These are phyloP conservation scores for Dothideomycetidae sp. DNA, from an alignment of 2,329 filamentous ascomycete genomes.

Conservation along the genomic window DNA sequence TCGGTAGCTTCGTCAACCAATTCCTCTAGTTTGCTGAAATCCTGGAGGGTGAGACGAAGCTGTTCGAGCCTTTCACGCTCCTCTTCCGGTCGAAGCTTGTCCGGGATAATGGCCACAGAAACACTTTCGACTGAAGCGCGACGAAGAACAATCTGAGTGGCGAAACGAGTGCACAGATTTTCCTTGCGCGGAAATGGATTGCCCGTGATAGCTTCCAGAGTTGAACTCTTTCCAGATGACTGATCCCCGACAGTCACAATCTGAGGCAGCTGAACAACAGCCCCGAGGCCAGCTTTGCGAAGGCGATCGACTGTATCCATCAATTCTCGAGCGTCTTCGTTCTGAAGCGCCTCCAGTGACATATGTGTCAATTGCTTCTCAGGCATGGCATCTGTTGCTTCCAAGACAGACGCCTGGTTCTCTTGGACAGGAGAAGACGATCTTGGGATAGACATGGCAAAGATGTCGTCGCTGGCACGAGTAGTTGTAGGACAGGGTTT, in stretches of 20 bases:
- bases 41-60: constrained; percentile 18
- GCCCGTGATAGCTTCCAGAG: constrained; percentile 48
- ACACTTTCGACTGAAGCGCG: constrained; percentile 18
- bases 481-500: too few relatives aligned
- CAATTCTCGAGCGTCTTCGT: constrained; percentile 31
- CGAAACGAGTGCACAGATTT: constrained; percentile 45
- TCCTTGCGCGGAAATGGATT: constrained; percentile 45
- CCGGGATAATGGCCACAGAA: constrained; percentile 18
- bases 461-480: too few relatives aligned
- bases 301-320: constrained; percentile 41
- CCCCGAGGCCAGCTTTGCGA: constrained; percentile 31
- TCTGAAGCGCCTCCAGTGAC: constrained; percentile 23
- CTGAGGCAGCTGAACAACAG: constrained; percentile 21
- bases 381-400: too few relatives aligned
- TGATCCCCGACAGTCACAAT: constrained; percentile 42
- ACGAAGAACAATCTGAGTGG: constrained; percentile 45
- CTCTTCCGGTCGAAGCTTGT: constrained; percentile 15
- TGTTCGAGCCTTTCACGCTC: constrained; percentile 22
- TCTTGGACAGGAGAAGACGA: too few relatives aligned
- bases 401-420: too few relatives aligned
- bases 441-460: too few relatives aligned
- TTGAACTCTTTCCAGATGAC: constrained; percentile 49
- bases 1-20: constrained; percentile 40
- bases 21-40: constrained; percentile 29
- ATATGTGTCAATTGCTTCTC: constrained; percentile 2